Base-by-base conservation (phyloP, 805 yeast genomes). In the Schwanniomyces yamadae region DNA sequence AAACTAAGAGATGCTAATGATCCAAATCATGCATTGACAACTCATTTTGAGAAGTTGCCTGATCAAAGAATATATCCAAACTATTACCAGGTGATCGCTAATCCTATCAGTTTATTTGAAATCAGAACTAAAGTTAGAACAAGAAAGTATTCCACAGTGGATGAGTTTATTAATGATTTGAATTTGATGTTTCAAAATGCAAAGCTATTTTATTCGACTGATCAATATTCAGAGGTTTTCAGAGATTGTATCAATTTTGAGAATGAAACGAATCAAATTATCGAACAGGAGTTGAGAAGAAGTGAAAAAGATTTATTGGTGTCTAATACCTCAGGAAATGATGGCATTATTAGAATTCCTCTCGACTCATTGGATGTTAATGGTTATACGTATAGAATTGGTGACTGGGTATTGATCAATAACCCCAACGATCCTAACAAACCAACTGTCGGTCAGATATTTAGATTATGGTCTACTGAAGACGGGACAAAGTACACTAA, bases 401-500 rank as follows among this genome's bases (percentile, higher is more conserved):
- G 99, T 44, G 96, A 90, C 59, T 93, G 98, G 98, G 87, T 91
- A 11, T 76, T 90, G 44, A 71, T 93, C 38, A 76, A 77, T 46
- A 93, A 93, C 55, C 88, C 89, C 13, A 90, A 89, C 59, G 97
- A 91, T 61, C 80, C 84, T 2, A 73, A 81, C 19, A 85, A 86
- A 57, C 98, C 99, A 11, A 90, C 90, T 14, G 86, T 89, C 23
- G 96, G 95, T 11, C 99, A 93, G 61, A 77, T 93, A 19, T 93
- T 91, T 66, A 76, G 96, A 52, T 76, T 93, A 42, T 93, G 99
- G 99, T 78, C 82, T 41, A 73, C 78, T n/a, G 95, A 89, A 45
- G 95, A 90, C 37, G 77, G 78, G 7, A 80, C 82, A 50, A 77
- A 82, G 42, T 90, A 90, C 80, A 76, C 90, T 54, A 91, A 93